phyloP scores from a whole-genome alignment of 441 rosid species.

The Geranium incanum region DNA sequence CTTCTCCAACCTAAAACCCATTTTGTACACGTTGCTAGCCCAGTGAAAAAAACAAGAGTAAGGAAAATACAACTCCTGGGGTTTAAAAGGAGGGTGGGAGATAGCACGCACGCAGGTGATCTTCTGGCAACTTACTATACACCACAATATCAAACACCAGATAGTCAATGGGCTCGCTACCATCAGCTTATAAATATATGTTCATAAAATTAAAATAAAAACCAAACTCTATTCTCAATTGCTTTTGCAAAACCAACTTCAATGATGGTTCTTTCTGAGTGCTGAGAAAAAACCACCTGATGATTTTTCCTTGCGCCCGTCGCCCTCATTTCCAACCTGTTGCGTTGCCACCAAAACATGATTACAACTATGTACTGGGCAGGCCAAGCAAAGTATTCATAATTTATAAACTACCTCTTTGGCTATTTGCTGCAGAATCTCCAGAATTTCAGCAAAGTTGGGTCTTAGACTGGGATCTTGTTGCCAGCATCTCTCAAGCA shows the following conservation, averaged over 20 bases:
- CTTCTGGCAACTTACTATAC: not conserved
- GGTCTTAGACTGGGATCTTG: constrained; percentile 76
- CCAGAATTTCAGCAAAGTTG: constrained; percentile 60
- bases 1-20: not conserved
- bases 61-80: not conserved
- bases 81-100: not conserved
- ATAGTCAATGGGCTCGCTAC: no score
- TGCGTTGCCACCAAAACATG: constrained; percentile 13
- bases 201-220: not conserved
- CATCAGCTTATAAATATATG: not conserved
- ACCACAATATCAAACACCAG: not conserved
- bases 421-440: constrained; percentile 51
- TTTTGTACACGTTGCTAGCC: not conserved
- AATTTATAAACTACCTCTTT: constrained; percentile 45
- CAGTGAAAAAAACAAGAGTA: not conserved
- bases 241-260: constrained; percentile 15
- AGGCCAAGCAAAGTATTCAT: constrained; percentile 2
- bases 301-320: constrained; percentile 40
- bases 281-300: constrained; percentile 42
- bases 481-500: constrained; percentile 85
- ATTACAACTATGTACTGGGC: constrained; percentile 11
- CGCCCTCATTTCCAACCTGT: constrained; percentile 55
- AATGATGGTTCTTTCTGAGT: constrained; percentile 44
- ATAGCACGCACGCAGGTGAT: not conserved
- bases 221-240: not conserved